These are phyloP conservation scores for Wickerhamomyces ciferrii DNA, from an alignment of 805 yeast species.

Conservation along the genomic window DNA sequence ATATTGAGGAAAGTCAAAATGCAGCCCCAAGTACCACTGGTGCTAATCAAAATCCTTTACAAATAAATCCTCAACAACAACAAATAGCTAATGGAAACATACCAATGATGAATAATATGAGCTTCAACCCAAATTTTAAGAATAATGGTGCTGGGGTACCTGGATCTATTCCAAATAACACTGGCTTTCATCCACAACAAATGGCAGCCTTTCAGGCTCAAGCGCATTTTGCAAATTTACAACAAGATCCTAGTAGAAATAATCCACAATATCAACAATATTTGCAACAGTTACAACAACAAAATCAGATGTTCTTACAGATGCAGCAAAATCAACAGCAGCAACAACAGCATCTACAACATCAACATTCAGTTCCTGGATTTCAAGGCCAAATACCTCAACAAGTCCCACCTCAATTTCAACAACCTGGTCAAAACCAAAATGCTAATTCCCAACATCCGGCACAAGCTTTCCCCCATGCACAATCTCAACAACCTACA, in stretches of 20 bases:
- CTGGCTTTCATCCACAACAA: slow-evolving; percentile 9
- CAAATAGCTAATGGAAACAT: not conserved
- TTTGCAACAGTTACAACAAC: not conserved
- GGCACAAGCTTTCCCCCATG: not conserved
- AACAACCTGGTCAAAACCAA: slow-evolving; percentile 1
- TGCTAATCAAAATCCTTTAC: not conserved
- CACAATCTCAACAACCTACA: slow-evolving; percentile 1
- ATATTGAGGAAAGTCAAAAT: not conserved
- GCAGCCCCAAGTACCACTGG: not conserved
- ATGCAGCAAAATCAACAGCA: slow-evolving; percentile 3
- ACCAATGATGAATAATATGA: not conserved
- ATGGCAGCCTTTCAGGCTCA: slow-evolving; percentile 12
- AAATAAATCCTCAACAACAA: not conserved
- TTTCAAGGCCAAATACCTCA: slow-evolving; percentile 1
- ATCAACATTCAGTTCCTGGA: slow-evolving; percentile 1
- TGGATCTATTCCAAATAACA: slow-evolving; percentile 2
- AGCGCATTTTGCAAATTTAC: slow-evolving; percentile 10
- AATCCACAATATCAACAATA: slow-evolving; percentile 4
- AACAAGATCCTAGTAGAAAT: slow-evolving; percentile 3
- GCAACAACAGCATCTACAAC: slow-evolving; percentile 3
- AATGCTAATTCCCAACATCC: slow-evolving; percentile 2
- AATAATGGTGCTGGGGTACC: not conserved
- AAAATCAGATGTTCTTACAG: not conserved
- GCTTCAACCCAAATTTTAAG: not conserved
- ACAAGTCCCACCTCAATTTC: slow-evolving; percentile 5